These are phyloP conservation scores for Sclerotinia trifoliorum DNA, from an alignment of 2,329 filamentous ascomycete species.

Conservation along the genomic window DNA sequence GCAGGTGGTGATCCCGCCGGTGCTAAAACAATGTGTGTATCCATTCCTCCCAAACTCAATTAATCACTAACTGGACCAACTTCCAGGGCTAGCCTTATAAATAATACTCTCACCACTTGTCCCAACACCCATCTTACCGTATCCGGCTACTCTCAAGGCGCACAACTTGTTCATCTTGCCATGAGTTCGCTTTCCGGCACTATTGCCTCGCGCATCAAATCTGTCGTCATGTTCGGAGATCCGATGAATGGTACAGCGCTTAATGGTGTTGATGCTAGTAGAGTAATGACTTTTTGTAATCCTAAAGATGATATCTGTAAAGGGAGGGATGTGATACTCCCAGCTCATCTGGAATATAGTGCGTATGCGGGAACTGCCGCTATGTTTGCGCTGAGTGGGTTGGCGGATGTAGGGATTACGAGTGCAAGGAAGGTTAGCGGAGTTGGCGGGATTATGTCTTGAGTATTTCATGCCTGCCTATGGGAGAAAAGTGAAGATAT, in stretches of 20 bases:
- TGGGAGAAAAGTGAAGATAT: not conserved
- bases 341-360: conserved; percentile 33
- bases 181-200: conserved; percentile 25
- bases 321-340: conserved; percentile 26
- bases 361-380: conserved; percentile 32
- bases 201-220: conserved; percentile 29
- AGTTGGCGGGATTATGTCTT: conserved; percentile 8
- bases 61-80: not conserved
- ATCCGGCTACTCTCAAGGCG: conserved; percentile 37
- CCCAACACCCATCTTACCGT: conserved; percentile 32
- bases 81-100: conserved; percentile 31
- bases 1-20: conserved; percentile 47
- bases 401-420: conserved; percentile 33
- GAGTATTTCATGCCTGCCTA: not conserved
- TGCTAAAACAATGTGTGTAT: conserved; percentile 44
- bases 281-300: conserved; percentile 34
- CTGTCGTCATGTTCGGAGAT: conserved; percentile 35
- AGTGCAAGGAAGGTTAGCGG: conserved; percentile 28
- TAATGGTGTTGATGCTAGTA: conserved; percentile 27
- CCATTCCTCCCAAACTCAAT: not conserved
- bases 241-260: conserved; percentile 35
- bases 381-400: conserved; percentile 31
- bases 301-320: conserved; percentile 33
- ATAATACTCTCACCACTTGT: conserved; percentile 28
- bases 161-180: conserved; percentile 35